Base-by-base conservation (phyloP, 306 rosid genomes). In the Begonia fuchsioides region DNA sequence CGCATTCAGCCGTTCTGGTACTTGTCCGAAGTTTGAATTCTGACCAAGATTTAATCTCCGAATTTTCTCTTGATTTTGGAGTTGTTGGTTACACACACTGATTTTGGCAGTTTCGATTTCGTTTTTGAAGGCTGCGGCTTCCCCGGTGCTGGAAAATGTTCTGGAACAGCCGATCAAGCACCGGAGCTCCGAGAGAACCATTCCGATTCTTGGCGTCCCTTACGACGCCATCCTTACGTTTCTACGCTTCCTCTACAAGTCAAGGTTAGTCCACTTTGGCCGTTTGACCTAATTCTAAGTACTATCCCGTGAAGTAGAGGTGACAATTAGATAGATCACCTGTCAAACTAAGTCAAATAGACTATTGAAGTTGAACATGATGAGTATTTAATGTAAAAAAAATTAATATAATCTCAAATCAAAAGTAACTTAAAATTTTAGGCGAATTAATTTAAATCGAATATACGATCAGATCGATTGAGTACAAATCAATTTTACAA, bases 161-260 rank as follows among this genome's bases (percentile, higher is more conserved):
- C 73, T 90, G 9, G 81, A 79, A 48, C 81, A 68, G 44, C 94
- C 95, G 12, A 64, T 68, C 9, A 81, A 77, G 69, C 73, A 75
- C 46, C 74, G 83, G 18, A 67, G 76, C 71, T 77, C 76, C 53
- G 77, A 71, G 53, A 57, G 59, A 55, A 58, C 77, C 44, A 77
- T 90, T 52, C 79, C 69, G 57, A 82, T 90, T 17, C 79, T 64
- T 62, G 98, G 98, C 46, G 98, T 90, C 17, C 98, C 98, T 8
- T 15, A 61, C 39, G 76, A 73, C 14, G 92, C 98, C 65, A 83
- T 79, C 46, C 47, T 76, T 32, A 68, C 83, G 41, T 90, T 90
- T 63, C 55, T 79, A 17, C 60, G 71, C 10, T 90, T 75, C 68
- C 80, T 81, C 44, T 90, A 90, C 69, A 47, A 75, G 39, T 74